phyloP scores from a whole-genome alignment of 768 basidiomycete species.

The Suillus alpinus region DNA sequence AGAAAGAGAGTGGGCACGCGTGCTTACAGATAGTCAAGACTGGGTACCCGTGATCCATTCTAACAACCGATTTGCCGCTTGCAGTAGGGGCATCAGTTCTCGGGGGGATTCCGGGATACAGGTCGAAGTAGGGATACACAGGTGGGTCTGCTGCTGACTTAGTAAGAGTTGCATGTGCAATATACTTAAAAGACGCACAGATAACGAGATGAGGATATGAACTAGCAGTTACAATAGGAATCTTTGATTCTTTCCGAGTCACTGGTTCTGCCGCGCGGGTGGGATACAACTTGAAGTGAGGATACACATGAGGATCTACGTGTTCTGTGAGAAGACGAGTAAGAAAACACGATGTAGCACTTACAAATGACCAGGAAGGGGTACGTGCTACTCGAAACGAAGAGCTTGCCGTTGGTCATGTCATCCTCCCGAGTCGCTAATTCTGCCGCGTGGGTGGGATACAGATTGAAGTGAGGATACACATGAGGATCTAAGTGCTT shows the following conservation, averaged over 20 bases:
- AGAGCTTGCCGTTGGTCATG: not conserved
- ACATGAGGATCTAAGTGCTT: conserved; percentile 8
- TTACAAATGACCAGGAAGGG: conserved; percentile 15
- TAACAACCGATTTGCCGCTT: not conserved
- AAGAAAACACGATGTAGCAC: not conserved
- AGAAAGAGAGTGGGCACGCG: conserved; percentile 12
- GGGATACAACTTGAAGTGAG: conserved; percentile 29
- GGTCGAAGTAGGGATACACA: conserved; percentile 31
- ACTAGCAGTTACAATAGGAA: not conserved
- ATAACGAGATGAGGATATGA: conserved; percentile 7
- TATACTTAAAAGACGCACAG: conserved; percentile 3
- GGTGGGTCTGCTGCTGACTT: conserved; percentile 33
- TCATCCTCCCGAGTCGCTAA: not conserved
- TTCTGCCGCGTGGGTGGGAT: conserved; percentile 15
- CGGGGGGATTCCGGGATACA: conserved; percentile 20
- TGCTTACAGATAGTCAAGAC: conserved; percentile 14
- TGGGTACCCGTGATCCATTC: conserved; percentile 11
- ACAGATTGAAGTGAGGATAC: conserved; percentile 36
- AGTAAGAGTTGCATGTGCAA: conserved; percentile 4
- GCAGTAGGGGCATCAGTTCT: not conserved
- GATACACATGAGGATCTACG: conserved; percentile 40
- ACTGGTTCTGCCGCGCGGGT: conserved; percentile 14
- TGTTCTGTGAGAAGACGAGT: not conserved
- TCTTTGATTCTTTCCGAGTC: not conserved
- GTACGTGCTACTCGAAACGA: conserved; percentile 8